Evolutionary conservation across 2,329 filamentous ascomycete species (phyloP), one percentile per base, ranked within the genome.

Genomic region (Alternaria novae-zelandiae): DNA sequence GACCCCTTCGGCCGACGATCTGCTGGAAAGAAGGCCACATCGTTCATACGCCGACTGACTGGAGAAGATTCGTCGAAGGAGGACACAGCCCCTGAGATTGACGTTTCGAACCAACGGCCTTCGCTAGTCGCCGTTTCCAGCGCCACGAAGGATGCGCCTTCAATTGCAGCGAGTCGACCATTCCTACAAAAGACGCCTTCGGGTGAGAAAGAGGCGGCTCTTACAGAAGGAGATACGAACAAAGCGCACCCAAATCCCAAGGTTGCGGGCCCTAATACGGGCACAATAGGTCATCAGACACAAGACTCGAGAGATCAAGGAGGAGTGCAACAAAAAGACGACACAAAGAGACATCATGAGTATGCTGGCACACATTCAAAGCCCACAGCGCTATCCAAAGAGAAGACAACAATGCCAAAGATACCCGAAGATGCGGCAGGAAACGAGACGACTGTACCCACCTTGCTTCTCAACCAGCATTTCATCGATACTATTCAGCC

Each of bases 31-130:
- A 72, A 66, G 32, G 13, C 60, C 5, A 74, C 67, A 10, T 56
- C 65, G 1, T 79, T 79, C 54, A 69, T 61, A 36, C 74, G 75
- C 23, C 70, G 73, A 12, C 53, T 78, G 4, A 75, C 70, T 5
- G 73, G 64, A 56, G 73, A 74, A 20, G 58, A 47, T 21, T 10
- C 47, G 15, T 11, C 13, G 12, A 41, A 61, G 7, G 25, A 17
- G 25, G 32, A 17, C 8, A 7, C 41, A 13, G 36, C 50, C 21
- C 20, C 32, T 3, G 47, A 11, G 12, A 23, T 51, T 30, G 46
- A 26, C 8, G 11, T 44, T 17, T 63, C 63, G 3, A 50, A 59
- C 23, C 20, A 45, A 0, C 25, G 49, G 11, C 57, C 57, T 21
- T 44, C 26, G 23, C 57, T 55, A 28, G 4, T 60, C 2, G 54